Evolutionary conservation across 1,284 basidiomycete genomes (phyloP).

Genomic region (Leccinum insolens): DNA sequence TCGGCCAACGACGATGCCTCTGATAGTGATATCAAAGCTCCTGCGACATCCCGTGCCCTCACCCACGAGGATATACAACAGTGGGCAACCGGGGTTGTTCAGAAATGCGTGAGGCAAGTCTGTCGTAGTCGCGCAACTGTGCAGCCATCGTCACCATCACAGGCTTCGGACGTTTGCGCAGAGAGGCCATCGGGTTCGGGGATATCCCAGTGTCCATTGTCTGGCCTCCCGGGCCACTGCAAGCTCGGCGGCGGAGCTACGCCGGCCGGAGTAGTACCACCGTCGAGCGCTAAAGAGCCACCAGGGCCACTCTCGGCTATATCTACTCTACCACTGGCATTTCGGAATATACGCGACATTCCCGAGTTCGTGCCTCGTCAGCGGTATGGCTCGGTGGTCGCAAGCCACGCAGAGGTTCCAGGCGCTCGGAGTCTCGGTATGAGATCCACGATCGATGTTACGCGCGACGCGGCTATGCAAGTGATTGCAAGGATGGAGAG

Average conservation of each 20-base stretch:
- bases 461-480: conserved; percentile 22
- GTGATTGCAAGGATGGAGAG: conserved; percentile 31
- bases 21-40: conserved; percentile 11
- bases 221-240: conserved; percentile 33
- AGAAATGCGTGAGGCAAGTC: conserved; percentile 28
- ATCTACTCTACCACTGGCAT: not conserved
- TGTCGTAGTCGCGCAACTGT: conserved; percentile 10
- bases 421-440: not conserved
- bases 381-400: conserved; percentile 3
- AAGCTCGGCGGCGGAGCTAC: conserved; percentile 8
- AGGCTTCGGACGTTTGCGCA: conserved; percentile 32
- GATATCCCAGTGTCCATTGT: conserved; percentile 45
- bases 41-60: conserved; percentile 19
- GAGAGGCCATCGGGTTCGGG: conserved; percentile 29
- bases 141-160: conserved; percentile 30
- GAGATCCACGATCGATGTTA: not conserved
- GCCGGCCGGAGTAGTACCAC: not conserved
- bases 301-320: not conserved
- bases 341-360: conserved; percentile 21
- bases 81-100: conserved; percentile 31
- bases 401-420: not conserved
- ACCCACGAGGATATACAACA: conserved; percentile 29
- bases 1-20: conserved; percentile 18
- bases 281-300: not conserved
- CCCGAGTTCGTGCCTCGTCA: conserved; percentile 35